Percentiles rank a stretch among this genome's conserved stretches.
Evolutionary conservation across 2,329 filamentous ascomycete genomes (phyloP).

Genomic region (Akanthomyces lecanii): DNA sequence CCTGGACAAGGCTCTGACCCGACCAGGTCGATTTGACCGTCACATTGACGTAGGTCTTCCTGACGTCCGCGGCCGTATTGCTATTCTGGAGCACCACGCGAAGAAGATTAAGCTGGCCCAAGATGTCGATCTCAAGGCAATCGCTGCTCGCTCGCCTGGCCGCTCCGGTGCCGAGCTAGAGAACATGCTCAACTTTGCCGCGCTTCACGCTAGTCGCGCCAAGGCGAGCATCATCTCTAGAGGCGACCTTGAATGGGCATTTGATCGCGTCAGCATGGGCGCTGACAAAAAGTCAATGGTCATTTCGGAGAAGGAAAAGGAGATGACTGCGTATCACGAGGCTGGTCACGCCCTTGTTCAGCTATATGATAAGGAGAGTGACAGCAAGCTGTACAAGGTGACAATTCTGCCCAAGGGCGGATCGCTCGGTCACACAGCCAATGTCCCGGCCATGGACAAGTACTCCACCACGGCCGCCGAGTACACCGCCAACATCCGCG

Average conservation of each 20-base stretch:
- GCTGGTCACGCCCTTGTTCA: slow-evolving; percentile 91
- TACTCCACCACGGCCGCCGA: slow-evolving; percentile 84
- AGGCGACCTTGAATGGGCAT: slow-evolving; percentile 90
- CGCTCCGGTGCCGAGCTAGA: slow-evolving; percentile 95
- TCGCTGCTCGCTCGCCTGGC: slow-evolving; percentile 84
- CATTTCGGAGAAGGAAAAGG: slow-evolving; percentile 88
- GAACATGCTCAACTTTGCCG: slow-evolving; percentile 94
- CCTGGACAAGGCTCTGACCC: slow-evolving; percentile 89
- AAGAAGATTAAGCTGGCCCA: slow-evolving; percentile 78
- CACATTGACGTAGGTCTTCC: slow-evolving; percentile 85
- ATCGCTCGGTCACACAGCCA: slow-evolving; percentile 80
- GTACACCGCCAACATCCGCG: slow-evolving; percentile 74
- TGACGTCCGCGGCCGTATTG: slow-evolving; percentile 87
- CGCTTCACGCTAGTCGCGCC: slow-evolving; percentile 86
- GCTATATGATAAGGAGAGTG: slow-evolving; percentile 68
- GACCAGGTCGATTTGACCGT: slow-evolving; percentile 92
- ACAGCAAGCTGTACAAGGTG: slow-evolving; percentile 86
- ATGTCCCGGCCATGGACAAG: slow-evolving; percentile 87
- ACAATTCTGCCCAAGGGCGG: slow-evolving; percentile 91
- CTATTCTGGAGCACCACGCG: slow-evolving; percentile 90
- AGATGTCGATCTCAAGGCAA: slow-evolving; percentile 76
- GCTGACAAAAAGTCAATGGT: slow-evolving; percentile 86
- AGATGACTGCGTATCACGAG: slow-evolving; percentile 94
- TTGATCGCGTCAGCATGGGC: slow-evolving; percentile 97
- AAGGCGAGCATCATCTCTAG: slow-evolving; percentile 72